Evolutionary conservation across 352 stramenopile species (phyloP).

Genomic region (Phytophthora citrophthora): DNA sequence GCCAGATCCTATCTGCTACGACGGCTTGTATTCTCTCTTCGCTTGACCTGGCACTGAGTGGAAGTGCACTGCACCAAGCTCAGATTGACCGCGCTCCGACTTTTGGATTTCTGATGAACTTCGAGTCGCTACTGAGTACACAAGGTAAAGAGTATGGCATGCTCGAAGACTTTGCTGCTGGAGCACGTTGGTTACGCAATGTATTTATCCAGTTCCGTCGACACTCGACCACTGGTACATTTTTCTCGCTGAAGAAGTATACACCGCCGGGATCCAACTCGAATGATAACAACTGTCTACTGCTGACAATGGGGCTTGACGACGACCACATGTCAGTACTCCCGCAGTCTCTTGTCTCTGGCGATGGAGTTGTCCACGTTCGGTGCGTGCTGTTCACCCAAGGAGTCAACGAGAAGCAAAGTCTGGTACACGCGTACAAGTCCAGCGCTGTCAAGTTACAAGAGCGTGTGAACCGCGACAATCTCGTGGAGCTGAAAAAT

Average conservation of each 20-base stretch:
- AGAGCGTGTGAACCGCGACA: conserved; percentile 85
- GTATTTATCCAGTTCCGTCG: conserved; percentile 83
- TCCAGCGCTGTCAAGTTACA: conserved; percentile 77
- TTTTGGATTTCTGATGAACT: conserved; percentile 81
- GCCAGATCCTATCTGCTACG: conserved; percentile 76
- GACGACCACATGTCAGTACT: conserved; percentile 62
- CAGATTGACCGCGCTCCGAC: conserved; percentile 61
- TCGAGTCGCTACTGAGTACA: conserved; percentile 88
- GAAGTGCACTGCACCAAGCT: conserved; percentile 60
- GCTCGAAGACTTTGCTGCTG: conserved; percentile 91
- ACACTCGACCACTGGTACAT: conserved; percentile 42
- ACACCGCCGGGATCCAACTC: conserved; percentile 40
- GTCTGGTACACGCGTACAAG: conserved; percentile 81
- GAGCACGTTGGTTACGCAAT: conserved; percentile 79
- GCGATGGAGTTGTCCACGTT: conserved; percentile 57
- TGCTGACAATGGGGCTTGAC: conserved; percentile 71
- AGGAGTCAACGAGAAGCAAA: conserved; percentile 88
- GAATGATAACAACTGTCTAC: conserved; percentile 45
- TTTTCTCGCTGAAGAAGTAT: conserved; percentile 72
- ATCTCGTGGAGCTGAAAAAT: conserved; percentile 66
- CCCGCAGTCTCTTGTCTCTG: conserved; percentile 48
- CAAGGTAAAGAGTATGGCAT: conserved; percentile 96
- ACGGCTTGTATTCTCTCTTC: conserved; percentile 71
- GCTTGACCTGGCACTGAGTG: conserved; percentile 64
- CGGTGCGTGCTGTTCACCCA: conserved; percentile 81